Base-by-base conservation (phyloP, 331 rosid species). In the Quercus lobata region DNA sequence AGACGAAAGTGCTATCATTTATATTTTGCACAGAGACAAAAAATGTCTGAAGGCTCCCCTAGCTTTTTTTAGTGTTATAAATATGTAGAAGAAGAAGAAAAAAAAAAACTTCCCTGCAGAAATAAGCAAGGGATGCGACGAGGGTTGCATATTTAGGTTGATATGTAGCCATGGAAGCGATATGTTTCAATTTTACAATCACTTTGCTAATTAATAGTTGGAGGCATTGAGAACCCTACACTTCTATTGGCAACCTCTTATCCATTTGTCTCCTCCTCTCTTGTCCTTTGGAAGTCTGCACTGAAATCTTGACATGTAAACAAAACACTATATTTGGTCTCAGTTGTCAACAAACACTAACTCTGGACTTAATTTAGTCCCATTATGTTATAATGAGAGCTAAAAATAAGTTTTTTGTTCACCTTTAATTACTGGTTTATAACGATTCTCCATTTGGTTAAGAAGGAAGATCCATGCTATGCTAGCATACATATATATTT, bases 101-200 rank as follows among this genome's bases (percentile, higher is more conserved):
- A 1, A 5, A 35, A 19, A 60, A 17, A 12, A 21, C 7, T 57
- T 58, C 75, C 29, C 58, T 7, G 2, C 44, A 37, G 73, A 71
- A 27, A 32, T 17, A 21, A 5, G 60, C 41, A 74, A 24, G 70
- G 68, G 87, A 80, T 34, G 69, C 46, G 69, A 77, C 80, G 44
- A 72, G 22, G 77, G 72, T 79, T 78, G 41, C 53, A 52, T 71
- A 22, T 16, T 16, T 56, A 52, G 71, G 46, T 37, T 70, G 71
- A 32, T 53, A 49, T 11, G 54, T 49, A 69, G 37, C 57, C 35
- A 62, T 34, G 25, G 17, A 1, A 60, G 29, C 17, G 32, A 60
- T 1, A 16, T 7, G 37, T 27, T 62, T 62, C 41, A 25, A 29
- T 27, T 27, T 62, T 32, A 29, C 69, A 29, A 62, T 15, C 7